Base-by-base conservation (phyloP, 2,329 filamentous ascomycete genomes). In the Salinomyces thailandicus region DNA sequence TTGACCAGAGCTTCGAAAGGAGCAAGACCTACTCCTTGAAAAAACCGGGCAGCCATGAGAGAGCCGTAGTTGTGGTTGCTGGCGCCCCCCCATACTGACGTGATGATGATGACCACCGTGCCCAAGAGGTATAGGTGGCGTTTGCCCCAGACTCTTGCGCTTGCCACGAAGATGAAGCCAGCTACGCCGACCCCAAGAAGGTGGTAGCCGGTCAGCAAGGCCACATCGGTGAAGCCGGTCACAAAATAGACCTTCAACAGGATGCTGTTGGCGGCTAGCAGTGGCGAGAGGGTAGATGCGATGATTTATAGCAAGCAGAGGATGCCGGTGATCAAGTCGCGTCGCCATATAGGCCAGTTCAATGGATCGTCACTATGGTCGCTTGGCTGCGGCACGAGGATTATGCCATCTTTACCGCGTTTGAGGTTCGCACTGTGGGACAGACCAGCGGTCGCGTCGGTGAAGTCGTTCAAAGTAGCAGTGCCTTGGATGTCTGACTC, bases 1-100 rank as follows among this genome's bases (percentile, higher is more conserved):
- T 93, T 94, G 39, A 95, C 80, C 16, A 95, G 66, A 1, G 84
- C 83, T 62, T 96, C 89, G 47, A 91, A 95, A 0, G 89, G 87
- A 6, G 86, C 86, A 13, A 86, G 71, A 0, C 81, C 86, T 29
- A 95, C 72, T 14, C 89, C 89, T 60, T 95, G 89, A 38, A 93
- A 74, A 35, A 93, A 73, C 9, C 89, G 72, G 9, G 89, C 81
- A 62, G 77, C 84, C 4, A 91, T 55, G 42, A 95, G 67, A 52
- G 77, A 84, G 12, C 63, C 67, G 58, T 93, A 91, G 57, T 76
- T 76, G 26, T 66, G 69, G 8, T 73, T 71, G 22, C 74, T 76
- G 0, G 71, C 75, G 18, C 84, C 84, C 18, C 75, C 86, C 87
- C 87, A 95, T 5, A 73, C 75, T 47, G 78, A 83, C 39, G 80